These are phyloP conservation scores for Arthrobotrys entomopaga DNA, from an alignment of 2,329 filamentous ascomycete species.

Conservation along the genomic window DNA sequence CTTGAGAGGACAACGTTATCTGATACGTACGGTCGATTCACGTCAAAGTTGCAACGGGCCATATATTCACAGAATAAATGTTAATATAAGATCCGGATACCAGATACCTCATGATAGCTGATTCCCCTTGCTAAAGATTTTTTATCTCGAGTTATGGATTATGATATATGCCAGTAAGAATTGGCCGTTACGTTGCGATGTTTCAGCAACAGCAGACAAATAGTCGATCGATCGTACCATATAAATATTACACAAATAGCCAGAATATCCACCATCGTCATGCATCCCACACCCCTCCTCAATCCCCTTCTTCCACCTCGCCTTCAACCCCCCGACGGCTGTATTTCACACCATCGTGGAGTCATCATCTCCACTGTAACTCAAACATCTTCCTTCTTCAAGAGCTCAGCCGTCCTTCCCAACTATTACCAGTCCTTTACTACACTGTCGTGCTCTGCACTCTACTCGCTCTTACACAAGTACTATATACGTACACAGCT, in stretches of 20 bases:
- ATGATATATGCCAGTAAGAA: no score
- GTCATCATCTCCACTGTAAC: background rate
- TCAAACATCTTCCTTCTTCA: slow-evolving; percentile 4
- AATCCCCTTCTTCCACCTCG: background rate
- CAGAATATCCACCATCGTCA: background rate
- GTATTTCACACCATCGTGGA: background rate
- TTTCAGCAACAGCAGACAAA: no score
- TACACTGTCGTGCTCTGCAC: background rate
- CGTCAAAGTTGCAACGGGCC: no score
- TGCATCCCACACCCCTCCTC: background rate
- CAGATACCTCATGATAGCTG: no score
- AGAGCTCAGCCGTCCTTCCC: slow-evolving; percentile 10
- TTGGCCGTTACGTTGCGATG: no score
- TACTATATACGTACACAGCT: background rate
- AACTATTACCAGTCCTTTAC: slow-evolving; percentile 47
- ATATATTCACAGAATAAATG: no score
- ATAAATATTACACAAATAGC: background rate
- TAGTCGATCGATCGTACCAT: background rate
- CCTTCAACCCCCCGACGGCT: background rate
- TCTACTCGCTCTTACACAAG: background rate
- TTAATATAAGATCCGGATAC: no score
- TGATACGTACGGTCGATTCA: no score
- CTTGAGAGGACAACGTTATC: no score
- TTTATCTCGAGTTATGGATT: no score
- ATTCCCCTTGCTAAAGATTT: no score